Conservation (phyloP, 768 basidiomycete genomes). For the Postia placenta region DNA sequence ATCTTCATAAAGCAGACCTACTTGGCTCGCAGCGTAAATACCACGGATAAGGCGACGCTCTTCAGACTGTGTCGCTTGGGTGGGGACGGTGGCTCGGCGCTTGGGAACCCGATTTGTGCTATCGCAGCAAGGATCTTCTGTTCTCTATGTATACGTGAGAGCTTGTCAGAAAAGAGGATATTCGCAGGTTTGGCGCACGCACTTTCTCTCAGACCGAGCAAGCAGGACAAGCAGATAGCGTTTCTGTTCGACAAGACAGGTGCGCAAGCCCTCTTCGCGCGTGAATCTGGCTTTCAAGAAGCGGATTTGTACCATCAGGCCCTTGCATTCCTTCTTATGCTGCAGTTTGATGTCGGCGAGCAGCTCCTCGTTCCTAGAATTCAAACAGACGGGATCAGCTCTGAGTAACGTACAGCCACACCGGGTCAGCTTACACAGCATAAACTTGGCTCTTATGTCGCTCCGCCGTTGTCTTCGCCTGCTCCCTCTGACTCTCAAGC, state of each 20-base stretch:
- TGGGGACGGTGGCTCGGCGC: constrained; percentile 27
- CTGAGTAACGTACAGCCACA: too few species aligned
- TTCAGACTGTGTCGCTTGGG: constrained; percentile 49
- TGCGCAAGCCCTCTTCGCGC: constrained; percentile 76
- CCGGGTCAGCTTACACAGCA: constrained; percentile 39
- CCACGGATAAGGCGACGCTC: constrained; percentile 45
- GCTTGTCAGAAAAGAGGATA: not conserved
- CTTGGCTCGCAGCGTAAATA: constrained; percentile 64
- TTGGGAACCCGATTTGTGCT: constrained; percentile 67
- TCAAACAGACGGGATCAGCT: too few species aligned
- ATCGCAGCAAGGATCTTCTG: constrained; percentile 70
- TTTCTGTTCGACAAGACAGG: constrained; percentile 81
- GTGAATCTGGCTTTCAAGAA: constrained; percentile 92
- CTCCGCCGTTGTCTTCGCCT: constrained; percentile 40
- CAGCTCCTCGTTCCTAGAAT: constrained; percentile 44
- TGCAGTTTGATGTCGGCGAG: constrained; percentile 50
- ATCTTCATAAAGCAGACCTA: constrained; percentile 29
- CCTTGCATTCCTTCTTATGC: constrained; percentile 87
- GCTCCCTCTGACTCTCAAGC: constrained; percentile 48
- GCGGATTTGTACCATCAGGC: constrained; percentile 81
- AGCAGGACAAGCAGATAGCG: constrained; percentile 77
- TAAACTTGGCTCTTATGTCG: constrained; percentile 53
- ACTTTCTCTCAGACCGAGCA: constrained; percentile 67
- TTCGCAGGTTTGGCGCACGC: constrained; percentile 11
- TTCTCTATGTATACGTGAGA: constrained; percentile 54